Conservation (phyloP, 371 early-diverging fungal species). For the Saksenaea vasiformis region DNA sequence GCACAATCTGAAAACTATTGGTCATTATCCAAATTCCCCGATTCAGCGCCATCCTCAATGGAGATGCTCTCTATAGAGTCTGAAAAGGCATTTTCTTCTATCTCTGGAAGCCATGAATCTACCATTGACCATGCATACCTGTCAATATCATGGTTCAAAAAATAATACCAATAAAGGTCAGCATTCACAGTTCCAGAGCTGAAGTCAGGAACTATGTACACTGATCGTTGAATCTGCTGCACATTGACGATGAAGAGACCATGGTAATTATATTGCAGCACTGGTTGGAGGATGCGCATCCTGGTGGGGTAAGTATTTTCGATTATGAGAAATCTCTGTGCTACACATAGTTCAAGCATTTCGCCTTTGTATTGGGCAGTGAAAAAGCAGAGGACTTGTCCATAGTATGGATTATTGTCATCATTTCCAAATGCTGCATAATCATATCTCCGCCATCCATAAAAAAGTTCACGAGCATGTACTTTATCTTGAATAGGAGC, state of each 20-base stretch:
- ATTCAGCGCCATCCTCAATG: too few species aligned
- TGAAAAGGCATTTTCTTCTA: too few species aligned
- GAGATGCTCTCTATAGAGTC: too few species aligned
- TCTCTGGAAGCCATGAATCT: not conserved
- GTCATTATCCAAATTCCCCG: too few species aligned
- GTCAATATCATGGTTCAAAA: not conserved
- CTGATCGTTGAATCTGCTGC: not conserved
- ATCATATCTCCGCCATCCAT: too few species aligned
- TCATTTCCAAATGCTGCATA: not conserved
- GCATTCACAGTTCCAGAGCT: not conserved
- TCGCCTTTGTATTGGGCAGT: not conserved
- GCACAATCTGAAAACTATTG: too few species aligned
- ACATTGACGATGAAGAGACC: not conserved
- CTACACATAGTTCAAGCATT: not conserved
- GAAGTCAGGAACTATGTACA: constrained; percentile 7
- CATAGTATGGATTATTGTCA: not conserved
- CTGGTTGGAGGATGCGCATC: not conserved
- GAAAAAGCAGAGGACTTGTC: not conserved
- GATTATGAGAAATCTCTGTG: not conserved
- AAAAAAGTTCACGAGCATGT: not conserved
- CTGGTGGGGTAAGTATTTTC: not conserved
- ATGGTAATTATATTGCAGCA: not conserved
- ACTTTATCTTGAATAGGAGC: not conserved
- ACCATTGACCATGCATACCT: not conserved
- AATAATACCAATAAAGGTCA: not conserved